Evolutionary conservation across 2,329 filamentous ascomycete genomes (phyloP), one percentile per base, ranked within the genome.

Genomic region (Talaromyces verruculosus): DNA sequence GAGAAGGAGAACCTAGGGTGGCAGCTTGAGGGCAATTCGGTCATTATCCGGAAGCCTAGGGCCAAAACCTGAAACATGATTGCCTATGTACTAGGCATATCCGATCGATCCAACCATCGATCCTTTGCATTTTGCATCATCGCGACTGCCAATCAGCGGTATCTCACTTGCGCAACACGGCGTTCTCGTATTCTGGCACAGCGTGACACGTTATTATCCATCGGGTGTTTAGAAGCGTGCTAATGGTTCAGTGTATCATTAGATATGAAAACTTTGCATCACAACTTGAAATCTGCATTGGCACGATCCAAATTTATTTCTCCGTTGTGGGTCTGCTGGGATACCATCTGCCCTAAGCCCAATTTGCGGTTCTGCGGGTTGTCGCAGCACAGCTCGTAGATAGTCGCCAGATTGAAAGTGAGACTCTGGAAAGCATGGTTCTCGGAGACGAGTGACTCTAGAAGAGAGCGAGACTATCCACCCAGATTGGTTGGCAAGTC

Each of bases 371-470:
- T 84, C 59, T 86, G 83, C 49, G 91, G 87, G 68, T 86, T 85
- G 71, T 98, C 93, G 0, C 91, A 93, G 75, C 91, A 95, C 7
- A 98, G 84, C 78, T 98, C 95, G 75, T 96, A 98, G 72, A 97
- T 87, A 0, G 94, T 98, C 11, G 89, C 88, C 13, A 99, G 79
- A 75, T 98, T 98, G 79, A 97, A 96, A 0, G 96, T 86, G 2
- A 97, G 80, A 0, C 91, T 91, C 68, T 91, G 89, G 66, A 94
- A 97, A 0, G 87, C 86, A 47, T 87, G 82, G 1, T 88, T 86
- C 0, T 81, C 76, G 2, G 87, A 83, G 0, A 93, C 82, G 11
- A 96, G 79, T 0, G 80, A 78, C 72, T 94, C 89, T 2, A 97
- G 81, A 0, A 91, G 78, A 13, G 82, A 77, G 15, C 87, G 87